Evolutionary conservation across 768 basidiomycete species (phyloP).

Genomic region (Leccinum olivaceopallidum): DNA sequence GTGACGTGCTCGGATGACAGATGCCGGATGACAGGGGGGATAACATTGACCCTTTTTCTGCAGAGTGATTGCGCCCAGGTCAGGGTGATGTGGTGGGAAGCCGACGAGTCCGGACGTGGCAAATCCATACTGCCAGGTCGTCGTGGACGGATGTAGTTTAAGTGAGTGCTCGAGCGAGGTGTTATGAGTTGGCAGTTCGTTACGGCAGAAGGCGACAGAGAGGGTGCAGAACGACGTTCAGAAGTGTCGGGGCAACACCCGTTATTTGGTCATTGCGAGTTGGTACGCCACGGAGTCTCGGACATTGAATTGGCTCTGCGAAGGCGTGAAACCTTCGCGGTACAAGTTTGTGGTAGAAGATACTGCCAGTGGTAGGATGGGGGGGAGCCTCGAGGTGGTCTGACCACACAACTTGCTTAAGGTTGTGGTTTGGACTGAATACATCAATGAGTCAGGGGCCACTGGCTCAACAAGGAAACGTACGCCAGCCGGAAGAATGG

Average conservation of each 20-base stretch:
- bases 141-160: constrained; percentile 16
- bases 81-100: constrained; percentile 18
- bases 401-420: constrained; percentile 1
- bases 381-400: constrained; percentile 15
- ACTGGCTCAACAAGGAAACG: neutral
- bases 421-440: constrained; percentile 8
- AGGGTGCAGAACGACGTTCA: constrained; percentile 3
- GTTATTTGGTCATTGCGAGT: constrained; percentile 5
- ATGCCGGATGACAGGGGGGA: constrained; percentile 10
- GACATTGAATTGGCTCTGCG: constrained; percentile 28
- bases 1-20: constrained; percentile 16
- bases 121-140: neutral
- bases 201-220: constrained; percentile 1
- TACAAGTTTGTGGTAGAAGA: constrained; percentile 1
- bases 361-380: neutral
- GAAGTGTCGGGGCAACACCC: neutral
- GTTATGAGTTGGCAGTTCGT: constrained; percentile 14
- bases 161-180: constrained; percentile 9
- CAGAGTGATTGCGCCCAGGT: constrained; percentile 23
- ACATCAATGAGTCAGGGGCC: constrained; percentile 13
- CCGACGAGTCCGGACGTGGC: constrained; percentile 19
- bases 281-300: constrained; percentile 31
- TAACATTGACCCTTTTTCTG: constrained; percentile 14
- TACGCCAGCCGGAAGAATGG: constrained; percentile 14
- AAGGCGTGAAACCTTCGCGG: constrained; percentile 31